phyloP scores from a whole-genome alignment of 306 rosid species.

The Glycyrrhiza uralensis region DNA sequence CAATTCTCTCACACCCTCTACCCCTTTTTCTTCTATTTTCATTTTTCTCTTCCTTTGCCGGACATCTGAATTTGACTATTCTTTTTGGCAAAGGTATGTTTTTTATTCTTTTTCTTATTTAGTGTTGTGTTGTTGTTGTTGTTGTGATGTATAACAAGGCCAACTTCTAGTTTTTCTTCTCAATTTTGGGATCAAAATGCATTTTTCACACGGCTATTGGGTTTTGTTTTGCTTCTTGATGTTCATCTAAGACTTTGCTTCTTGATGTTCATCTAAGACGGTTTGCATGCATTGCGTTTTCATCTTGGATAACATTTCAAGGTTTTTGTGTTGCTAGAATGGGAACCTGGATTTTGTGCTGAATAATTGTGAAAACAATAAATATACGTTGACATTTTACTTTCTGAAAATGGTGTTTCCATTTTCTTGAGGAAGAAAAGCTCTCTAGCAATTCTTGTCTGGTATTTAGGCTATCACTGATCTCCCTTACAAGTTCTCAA shows the following conservation, averaged over 20 bases:
- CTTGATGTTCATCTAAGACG: background rate
- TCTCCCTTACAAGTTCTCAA: background rate
- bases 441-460: background rate
- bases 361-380: background rate
- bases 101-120: background rate
- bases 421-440: background rate
- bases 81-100: slow-evolving; percentile 25
- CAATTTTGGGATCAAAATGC: background rate
- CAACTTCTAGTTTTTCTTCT: background rate
- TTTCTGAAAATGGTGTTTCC: background rate
- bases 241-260: background rate
- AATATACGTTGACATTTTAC: background rate
- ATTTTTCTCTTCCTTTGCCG: background rate
- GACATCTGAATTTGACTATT: background rate
- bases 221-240: background rate
- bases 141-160: background rate
- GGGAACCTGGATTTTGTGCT: background rate
- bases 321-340: background rate
- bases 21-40: background rate
- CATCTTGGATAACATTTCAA: background rate
- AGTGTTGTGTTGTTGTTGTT: background rate
- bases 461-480: background rate
- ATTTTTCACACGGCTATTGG: slow-evolving; percentile 3
- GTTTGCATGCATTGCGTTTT: slow-evolving; percentile 19
- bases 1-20: background rate